Evolutionary conservation across 1,139 yeast genomes (phyloP), one percentile per base, ranked within the genome.

Genomic region (Saccharomyces hybrid): DNA sequence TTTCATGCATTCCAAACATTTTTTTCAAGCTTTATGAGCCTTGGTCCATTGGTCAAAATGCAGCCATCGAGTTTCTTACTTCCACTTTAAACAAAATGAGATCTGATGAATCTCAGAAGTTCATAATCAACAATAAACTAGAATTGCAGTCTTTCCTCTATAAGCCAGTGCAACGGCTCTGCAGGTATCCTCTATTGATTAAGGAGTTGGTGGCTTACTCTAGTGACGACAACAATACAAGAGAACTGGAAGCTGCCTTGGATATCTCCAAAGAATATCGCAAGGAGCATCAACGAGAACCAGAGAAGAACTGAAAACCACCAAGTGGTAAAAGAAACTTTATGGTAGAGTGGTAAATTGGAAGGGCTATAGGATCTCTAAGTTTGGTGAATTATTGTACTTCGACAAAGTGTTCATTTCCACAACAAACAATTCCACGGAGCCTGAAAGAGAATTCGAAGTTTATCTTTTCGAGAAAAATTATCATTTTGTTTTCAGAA

Each of bases 111-210:
- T 38, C 44, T 1, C 44, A 38, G 44, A 16, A 7, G 44, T 73
- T 78, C 51, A 73, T 90, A 48, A 81, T 93, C 56, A 95, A 86
- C 60, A 95, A 95, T 28, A 87, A 89, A 42, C 85, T 90, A 68
- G 99, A 93, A 70, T 76, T 93, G 53, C 98, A 89, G 66, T 85
- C 95, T 53, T 88, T 88, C 69, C 78, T 95, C 51, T 81, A 93
- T 63, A 93, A 93, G 70, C 99, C 99, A 0, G 89, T 93, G 47
- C 99, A 93, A 74, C 80, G 99, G 62, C 78, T 93, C 31, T 89
- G 97, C 75, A 89, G 91, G 70, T 93, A 93, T 69, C 99, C 99
- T 2, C 73, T 95, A 51, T 75, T 93, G 51, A 73, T 93, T 56
- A 82, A 81, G 60, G 95, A 89, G 65, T 76, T 95, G 56, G 71